Evolutionary conservation across 371 early-diverging fungal genomes (phyloP), one percentile per base, ranked within the genome.

Genomic region (Capniomyces stellatus): DNA sequence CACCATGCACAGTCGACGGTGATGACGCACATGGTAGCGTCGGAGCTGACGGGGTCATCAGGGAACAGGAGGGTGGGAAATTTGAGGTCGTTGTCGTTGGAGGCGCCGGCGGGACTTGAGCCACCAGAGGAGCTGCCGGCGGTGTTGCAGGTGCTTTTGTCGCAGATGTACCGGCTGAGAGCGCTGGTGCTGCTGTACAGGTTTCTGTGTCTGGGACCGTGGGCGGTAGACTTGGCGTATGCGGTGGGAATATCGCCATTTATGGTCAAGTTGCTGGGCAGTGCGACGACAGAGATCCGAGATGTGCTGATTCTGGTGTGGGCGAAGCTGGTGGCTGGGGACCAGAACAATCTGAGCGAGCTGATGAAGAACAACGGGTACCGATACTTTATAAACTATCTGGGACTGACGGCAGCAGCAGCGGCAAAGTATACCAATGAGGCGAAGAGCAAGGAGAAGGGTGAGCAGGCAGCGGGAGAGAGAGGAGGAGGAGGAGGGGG

Each of bases 191-290:
- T 95, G 24, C 73, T 97, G 43, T 85, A 87, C 62, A 75, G 83
- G 60, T 97, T 94, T 55, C 67, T 97, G 59, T 90, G 91, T 69
- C 67, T 97, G 30, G 95, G 94, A 1, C 85, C 91, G 1, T 91
- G 92, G 90, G 91, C 92, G 2, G 93, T 97, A 22, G 79, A 89
- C 60, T 80, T 85, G 51, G 95, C 95, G 2, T 67, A 94, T 40
- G 81, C 85, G 0, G 92, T 97, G 1, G 95, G 95, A 22, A 97
- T 97, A 44, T 92, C 88, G 60, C 97, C 97, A 1, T 97, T 95
- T 61, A 87, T 93, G 1, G 75, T 92, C 28, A 95, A 93, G 63
- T 74, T 97, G n/a, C 75, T 97, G 35, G 92, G 87, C 59, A 82
- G 83, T 62, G 92, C 93, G 24, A 92, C 94, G 0, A 77, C 83